These are phyloP conservation scores for Oryza rufipogon DNA, from an alignment of 176 grass and related monocot species.

Conservation along the genomic window DNA sequence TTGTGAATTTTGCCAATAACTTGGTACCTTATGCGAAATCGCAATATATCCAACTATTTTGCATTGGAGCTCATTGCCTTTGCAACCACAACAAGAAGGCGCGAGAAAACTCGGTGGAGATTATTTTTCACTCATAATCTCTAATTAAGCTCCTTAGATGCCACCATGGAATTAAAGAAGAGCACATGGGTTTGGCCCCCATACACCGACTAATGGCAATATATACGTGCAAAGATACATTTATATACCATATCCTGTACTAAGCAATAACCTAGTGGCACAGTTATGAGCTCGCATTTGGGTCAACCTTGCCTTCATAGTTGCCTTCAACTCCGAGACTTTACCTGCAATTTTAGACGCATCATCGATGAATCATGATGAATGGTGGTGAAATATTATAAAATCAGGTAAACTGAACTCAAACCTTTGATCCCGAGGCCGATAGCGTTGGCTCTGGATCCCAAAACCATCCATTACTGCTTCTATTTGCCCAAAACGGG, in stretches of 20 bases:
- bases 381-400: conserved; percentile 57
- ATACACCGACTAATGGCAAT: conserved; percentile 59
- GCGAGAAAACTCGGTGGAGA: neutral
- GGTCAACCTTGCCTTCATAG: conserved; percentile 52
- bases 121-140: neutral
- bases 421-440: conserved; percentile 56
- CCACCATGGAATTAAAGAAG: conserved; percentile 51
- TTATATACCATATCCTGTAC: conserved; percentile 62
- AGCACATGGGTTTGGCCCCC: conserved; percentile 60
- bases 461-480: conserved; percentile 60
- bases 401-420: conserved; percentile 23
- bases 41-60: neutral
- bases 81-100: neutral
- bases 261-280: conserved; percentile 63
- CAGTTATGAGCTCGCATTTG: conserved; percentile 53
- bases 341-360: conserved; percentile 44
- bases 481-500: conserved; percentile 58
- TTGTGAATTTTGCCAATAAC: neutral
- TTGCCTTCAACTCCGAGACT: conserved; percentile 40
- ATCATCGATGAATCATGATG: conserved; percentile 47
- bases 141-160: conserved; percentile 38
- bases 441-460: conserved; percentile 67
- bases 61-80: neutral
- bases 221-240: conserved; percentile 45
- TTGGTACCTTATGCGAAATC: neutral